Conservation (phyloP, 2,329 filamentous ascomycete genomes). For the Sporothrix schenckii region DNA sequence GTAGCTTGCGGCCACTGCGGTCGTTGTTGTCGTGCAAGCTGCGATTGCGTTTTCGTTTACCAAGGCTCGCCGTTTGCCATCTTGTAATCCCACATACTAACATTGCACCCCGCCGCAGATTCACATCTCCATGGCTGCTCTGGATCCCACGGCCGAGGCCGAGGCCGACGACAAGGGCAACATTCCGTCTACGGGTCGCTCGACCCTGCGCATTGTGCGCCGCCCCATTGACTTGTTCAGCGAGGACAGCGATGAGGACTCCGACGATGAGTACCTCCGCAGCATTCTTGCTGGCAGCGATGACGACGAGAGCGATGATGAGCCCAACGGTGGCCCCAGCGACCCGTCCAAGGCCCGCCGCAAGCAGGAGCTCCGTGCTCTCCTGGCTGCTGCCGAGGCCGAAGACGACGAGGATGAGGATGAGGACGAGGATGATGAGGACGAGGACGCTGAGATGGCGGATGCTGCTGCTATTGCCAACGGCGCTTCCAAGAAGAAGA, state of each 20-base stretch:
- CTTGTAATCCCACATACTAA: slow-evolving; percentile 14
- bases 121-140: slow-evolving; percentile 96
- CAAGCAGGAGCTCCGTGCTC: slow-evolving; percentile 74
- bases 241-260: slow-evolving; percentile 62
- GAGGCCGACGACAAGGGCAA: slow-evolving; percentile 67
- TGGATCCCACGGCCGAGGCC: slow-evolving; percentile 81
- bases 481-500: slow-evolving; percentile 38
- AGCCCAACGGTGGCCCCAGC: slow-evolving; percentile 85
- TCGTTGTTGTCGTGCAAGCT: neutral
- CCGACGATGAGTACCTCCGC: slow-evolving; percentile 64
- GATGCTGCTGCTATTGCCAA: slow-evolving; percentile 44
- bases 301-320: slow-evolving; percentile 62
- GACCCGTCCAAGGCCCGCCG: slow-evolving; percentile 84
- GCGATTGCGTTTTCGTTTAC: neutral
- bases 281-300: slow-evolving; percentile 56
- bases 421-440: slow-evolving; percentile 63
- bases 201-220: slow-evolving; percentile 90
- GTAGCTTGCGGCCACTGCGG: neutral
- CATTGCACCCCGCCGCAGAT: slow-evolving; percentile 59
- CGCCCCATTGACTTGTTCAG: slow-evolving; percentile 56
- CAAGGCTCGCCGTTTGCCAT: neutral
- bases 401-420: slow-evolving; percentile 65
- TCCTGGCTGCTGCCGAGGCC: slow-evolving; percentile 68
- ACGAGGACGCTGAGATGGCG: slow-evolving; percentile 53
- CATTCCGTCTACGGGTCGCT: slow-evolving; percentile 66